Evolutionary conservation across 306 rosid species (phyloP), one percentile per base, ranked within the genome.

Genomic region (Delonix regia): DNA sequence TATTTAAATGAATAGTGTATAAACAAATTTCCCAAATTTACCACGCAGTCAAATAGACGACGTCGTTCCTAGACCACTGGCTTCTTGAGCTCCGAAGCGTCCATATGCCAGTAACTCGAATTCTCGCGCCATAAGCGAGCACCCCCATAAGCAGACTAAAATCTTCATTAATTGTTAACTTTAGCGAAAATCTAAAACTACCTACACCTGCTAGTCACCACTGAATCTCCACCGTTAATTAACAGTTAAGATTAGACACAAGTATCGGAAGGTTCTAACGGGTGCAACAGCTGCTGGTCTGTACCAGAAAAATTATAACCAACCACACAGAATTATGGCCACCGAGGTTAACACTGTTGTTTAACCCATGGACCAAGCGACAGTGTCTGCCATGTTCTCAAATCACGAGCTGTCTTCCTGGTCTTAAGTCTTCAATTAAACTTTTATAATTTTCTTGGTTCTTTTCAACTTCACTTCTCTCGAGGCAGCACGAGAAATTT

Each of bases 391-490:
- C 90, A 69, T 60, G 85, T 81, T 70, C 83, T 53, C 96, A 61
- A 75, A 91, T 93, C 94, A 87, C 97, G 93, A 93, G 93, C 44
- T 84, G 81, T 80, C 80, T 79, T 74, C 85, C 88, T 70, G 85
- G 79, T 82, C 74, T 85, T 77, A 70, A 85, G 66, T 78, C 78
- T 60, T 59, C 64, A 19, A 1, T 79, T 66, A 33, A 12, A 15
- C 21, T 66, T 77, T 75, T 6, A 51, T 47, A 27, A 75, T 60
- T 22, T 25, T 52, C 13, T 24, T 45, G 15, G 83, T 61, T 25
- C 28, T 71, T 68, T 69, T 44, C 64, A 22, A 48, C 61, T 61
- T 80, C 73, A 24, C 33, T 71, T 60, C 53, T 78, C 42, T 59
- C 90, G 62, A 85, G 83, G 91, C 63, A 59, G 80, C 19, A 38